Conservation (phyloP, 495 filamentous ascomycete genomes). For the Aspergillus sclerotioniger region DNA sequence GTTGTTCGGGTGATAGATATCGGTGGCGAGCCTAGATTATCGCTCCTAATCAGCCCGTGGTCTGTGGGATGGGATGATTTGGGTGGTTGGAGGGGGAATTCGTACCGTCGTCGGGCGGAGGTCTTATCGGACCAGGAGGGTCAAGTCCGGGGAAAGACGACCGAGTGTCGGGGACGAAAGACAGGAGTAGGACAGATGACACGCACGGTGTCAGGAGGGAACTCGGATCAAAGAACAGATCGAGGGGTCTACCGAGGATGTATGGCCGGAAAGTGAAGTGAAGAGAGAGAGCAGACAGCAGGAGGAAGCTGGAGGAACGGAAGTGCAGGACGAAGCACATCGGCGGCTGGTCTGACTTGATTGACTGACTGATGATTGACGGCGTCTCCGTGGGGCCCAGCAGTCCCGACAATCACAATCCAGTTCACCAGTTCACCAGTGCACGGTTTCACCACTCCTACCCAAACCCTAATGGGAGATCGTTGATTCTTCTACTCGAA, state of each 20-base stretch:
- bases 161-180: neutral
- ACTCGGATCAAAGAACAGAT: neutral
- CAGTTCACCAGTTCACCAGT: neutral
- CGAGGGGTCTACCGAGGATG: neutral
- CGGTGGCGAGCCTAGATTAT: too few relatives aligned
- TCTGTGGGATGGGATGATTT: slow-evolving; percentile 5
- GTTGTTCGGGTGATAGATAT: neutral
- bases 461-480: neutral
- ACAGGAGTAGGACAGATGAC: neutral
- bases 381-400: slow-evolving; percentile 16
- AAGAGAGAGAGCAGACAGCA: neutral
- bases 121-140: slow-evolving; percentile 24
- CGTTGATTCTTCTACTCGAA: neutral
- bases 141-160: slow-evolving; percentile 10
- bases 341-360: slow-evolving; percentile 21
- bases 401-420: slow-evolving; percentile 10
- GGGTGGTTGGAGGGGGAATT: slow-evolving; percentile 6
- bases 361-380: neutral
- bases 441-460: neutral
- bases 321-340: slow-evolving; percentile 17
- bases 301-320: neutral
- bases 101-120: slow-evolving; percentile 11
- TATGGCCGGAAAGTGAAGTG: neutral
- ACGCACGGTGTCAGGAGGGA: neutral
- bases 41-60: neutral